A percentile compares a stretch with the other conserved stretches of the same genome.
phyloP scores from a whole-genome alignment of 1,284 basidiomycete species.

The Phellinidium pouzarii region DNA sequence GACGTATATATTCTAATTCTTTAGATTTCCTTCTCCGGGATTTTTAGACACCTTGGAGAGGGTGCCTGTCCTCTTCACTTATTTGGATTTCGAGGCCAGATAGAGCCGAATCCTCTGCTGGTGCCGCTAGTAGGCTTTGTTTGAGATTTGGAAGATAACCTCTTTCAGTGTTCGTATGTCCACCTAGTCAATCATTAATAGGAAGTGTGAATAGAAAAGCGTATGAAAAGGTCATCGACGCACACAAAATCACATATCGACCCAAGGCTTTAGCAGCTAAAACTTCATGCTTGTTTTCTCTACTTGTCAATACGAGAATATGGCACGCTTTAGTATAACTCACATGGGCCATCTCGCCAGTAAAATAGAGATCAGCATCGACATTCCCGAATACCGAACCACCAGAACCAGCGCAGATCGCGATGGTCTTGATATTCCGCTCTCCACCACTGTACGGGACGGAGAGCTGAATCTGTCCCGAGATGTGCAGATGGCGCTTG shows the following conservation, averaged over 20 bases:
- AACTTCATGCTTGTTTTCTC: slow-evolving; percentile 65
- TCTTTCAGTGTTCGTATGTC: slow-evolving; percentile 86
- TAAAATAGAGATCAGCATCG: slow-evolving; percentile 78
- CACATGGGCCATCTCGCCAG: slow-evolving; percentile 90
- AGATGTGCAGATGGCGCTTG: slow-evolving; percentile 61
- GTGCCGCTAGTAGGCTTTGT: slow-evolving; percentile 39
- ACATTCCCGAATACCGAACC: slow-evolving; percentile 65
- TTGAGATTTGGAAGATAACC: slow-evolving; percentile 70
- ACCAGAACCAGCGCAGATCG: slow-evolving; percentile 84
- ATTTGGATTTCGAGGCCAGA: slow-evolving; percentile 43
- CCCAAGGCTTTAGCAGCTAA: slow-evolving; percentile 69
- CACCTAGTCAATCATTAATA: slow-evolving; percentile 35
- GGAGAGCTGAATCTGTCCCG: slow-evolving; percentile 68
- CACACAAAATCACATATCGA: slow-evolving; percentile 74
- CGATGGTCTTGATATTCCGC: slow-evolving; percentile 46
- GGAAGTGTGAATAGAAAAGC: neutral
- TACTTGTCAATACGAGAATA: slow-evolving; percentile 17
- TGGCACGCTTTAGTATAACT: slow-evolving; percentile 23
- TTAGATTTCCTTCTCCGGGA: neutral
- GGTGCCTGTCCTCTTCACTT: slow-evolving; percentile 55
- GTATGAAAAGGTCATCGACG: slow-evolving; percentile 28
- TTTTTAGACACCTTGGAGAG: slow-evolving; percentile 45
- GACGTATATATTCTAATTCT: neutral
- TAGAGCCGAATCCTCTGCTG: slow-evolving; percentile 28
- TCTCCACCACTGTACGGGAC: slow-evolving; percentile 36